Percentiles rank a stretch among this genome's conserved stretches.
These are phyloP conservation scores for Fusarium subglutinans DNA, from an alignment of 2,329 filamentous ascomycete genomes.

Conservation along the genomic window DNA sequence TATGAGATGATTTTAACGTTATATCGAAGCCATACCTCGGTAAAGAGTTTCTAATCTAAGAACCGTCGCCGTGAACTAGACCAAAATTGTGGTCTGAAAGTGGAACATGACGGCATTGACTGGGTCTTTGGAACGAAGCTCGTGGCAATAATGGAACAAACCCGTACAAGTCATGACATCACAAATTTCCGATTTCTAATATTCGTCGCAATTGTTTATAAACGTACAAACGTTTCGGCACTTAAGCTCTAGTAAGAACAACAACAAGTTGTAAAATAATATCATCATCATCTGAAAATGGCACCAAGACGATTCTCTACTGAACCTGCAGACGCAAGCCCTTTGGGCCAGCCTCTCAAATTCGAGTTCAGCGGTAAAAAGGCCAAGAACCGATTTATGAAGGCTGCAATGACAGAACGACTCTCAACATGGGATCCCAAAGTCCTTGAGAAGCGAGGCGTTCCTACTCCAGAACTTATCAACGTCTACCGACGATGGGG, in stretches of 20 bases:
- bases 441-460: slow-evolving; percentile 58
- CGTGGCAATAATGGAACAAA: not conserved
- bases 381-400: slow-evolving; percentile 73
- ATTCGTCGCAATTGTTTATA: not conserved
- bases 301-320: slow-evolving; percentile 8
- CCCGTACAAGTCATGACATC: slow-evolving; percentile 15
- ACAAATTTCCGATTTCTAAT: not conserved
- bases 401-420: slow-evolving; percentile 73
- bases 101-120: slow-evolving; percentile 25
- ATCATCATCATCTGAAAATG: not conserved
- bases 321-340: slow-evolving; percentile 9
- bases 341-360: slow-evolving; percentile 56
- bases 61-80: not conserved
- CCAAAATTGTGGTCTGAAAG: not conserved
- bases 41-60: not conserved
- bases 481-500: slow-evolving; percentile 70
- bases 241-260: accelerated
- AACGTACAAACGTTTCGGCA: not conserved
- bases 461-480: slow-evolving; percentile 52
- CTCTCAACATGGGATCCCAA: slow-evolving; percentile 68
- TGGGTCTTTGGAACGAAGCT: not conserved
- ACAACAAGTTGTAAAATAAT: not conserved
- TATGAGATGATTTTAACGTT: not conserved
- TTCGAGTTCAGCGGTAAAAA: slow-evolving; percentile 63
- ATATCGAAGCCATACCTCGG: not conserved